These are phyloP conservation scores for Phytophthora podocarpi DNA, from an alignment of 352 stramenopile species.

Conservation along the genomic window DNA sequence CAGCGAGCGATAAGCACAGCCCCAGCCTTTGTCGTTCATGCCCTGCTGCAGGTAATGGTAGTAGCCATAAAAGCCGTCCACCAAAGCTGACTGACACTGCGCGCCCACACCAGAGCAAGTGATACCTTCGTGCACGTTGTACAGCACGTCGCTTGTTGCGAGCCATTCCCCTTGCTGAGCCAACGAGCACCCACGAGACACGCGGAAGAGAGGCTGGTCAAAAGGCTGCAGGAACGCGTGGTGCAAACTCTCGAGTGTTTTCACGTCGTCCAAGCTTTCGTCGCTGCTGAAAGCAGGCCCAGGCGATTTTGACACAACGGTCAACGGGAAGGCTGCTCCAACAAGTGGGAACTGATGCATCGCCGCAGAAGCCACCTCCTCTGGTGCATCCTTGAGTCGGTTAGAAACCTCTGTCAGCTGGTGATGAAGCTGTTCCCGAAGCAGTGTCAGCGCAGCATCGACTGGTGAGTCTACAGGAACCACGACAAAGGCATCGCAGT, in stretches of 20 bases:
- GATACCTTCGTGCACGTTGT: slow-evolving; percentile 78
- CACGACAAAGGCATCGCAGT: slow-evolving; percentile 51
- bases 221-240: slow-evolving; percentile 48
- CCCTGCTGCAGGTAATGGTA: slow-evolving; percentile 88
- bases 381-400: slow-evolving; percentile 17
- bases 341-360: slow-evolving; percentile 56
- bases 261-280: slow-evolving; percentile 19
- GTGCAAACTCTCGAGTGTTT: slow-evolving; percentile 32
- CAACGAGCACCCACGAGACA: slow-evolving; percentile 49
- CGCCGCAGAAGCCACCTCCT: slow-evolving; percentile 15
- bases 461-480: slow-evolving; percentile 33
- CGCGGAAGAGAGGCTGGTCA: slow-evolving; percentile 46
- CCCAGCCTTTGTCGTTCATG: slow-evolving; percentile 89
- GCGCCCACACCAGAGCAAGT: slow-evolving; percentile 37
- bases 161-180: slow-evolving; percentile 38
- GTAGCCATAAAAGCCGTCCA: slow-evolving; percentile 83
- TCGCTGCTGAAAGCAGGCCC: slow-evolving; percentile 1
- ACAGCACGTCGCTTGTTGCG: slow-evolving; percentile 49
- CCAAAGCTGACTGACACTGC: slow-evolving; percentile 44
- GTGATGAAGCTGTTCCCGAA: slow-evolving; percentile 31
- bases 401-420: slow-evolving; percentile 35
- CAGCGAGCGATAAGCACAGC: slow-evolving; percentile 87
- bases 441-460: slow-evolving; percentile 5
- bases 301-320: slow-evolving; percentile 23
- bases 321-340: slow-evolving; percentile 57